A percentile compares a stretch with the other conserved stretches of the same genome.
Conservation (phyloP, 495 filamentous ascomycete species). For the Penicillium nucicola region DNA sequence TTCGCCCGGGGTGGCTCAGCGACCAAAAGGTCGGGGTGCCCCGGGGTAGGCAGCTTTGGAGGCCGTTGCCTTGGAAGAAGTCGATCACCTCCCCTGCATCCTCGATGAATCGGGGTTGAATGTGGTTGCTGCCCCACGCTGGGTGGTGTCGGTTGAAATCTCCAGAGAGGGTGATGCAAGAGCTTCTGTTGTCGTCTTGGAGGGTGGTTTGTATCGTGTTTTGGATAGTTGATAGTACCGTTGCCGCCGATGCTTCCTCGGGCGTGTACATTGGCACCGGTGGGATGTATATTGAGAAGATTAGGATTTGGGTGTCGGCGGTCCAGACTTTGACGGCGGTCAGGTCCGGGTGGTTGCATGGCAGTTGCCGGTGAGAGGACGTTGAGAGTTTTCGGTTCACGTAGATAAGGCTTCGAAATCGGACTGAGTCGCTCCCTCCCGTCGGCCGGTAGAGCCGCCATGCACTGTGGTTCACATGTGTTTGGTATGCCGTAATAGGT, state of each 20-base stretch:
- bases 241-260: not conserved
- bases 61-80: conserved; percentile 14
- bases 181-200: not conserved
- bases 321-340: conserved; percentile 23
- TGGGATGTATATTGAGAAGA: conserved; percentile 24
- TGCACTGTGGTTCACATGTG: conserved; percentile 27
- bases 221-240: conserved; percentile 17
- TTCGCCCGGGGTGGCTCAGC: conserved; percentile 14
- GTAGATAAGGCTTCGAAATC: conserved; percentile 24
- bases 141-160: conserved; percentile 27
- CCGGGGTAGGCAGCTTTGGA: conserved; percentile 11
- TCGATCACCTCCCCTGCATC: conserved; percentile 16
- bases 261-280: conserved; percentile 2
- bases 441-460: conserved; percentile 26
- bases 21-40: conserved; percentile 16
- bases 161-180: conserved; percentile 16
- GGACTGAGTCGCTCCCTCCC: conserved; percentile 1
- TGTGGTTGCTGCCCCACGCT: conserved; percentile 16
- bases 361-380: conserved; percentile 19
- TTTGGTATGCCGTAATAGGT: conserved; percentile 14
- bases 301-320: conserved; percentile 14
- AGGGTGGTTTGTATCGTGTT: conserved; percentile 8
- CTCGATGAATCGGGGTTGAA: conserved; percentile 12
- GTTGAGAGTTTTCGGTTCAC: conserved; percentile 23
- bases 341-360: conserved; percentile 23